A percentile compares a stretch with the other conserved stretches of the same genome.
phyloP scores from a whole-genome alignment of 805 yeast genomes.

The Metschnikowia gruessii region DNA sequence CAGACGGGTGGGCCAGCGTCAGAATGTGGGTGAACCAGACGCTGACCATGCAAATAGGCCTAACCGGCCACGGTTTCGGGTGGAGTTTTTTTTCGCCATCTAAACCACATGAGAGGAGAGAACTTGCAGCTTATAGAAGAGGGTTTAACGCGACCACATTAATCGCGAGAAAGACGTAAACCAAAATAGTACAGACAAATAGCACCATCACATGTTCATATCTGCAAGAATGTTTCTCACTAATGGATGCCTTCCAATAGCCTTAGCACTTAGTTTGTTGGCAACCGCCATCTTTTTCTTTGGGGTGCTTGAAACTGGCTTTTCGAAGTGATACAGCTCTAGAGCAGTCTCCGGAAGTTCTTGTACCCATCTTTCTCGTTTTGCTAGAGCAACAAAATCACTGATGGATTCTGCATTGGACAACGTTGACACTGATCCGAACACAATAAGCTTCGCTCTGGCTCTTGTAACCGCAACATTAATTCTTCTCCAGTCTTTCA shows the following conservation, averaged over 20 bases:
- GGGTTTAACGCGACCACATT: neutral
- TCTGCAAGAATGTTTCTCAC: slow-evolving; percentile 33
- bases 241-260: slow-evolving; percentile 24
- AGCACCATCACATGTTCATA: slow-evolving; percentile 11
- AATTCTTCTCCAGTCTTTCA: slow-evolving; percentile 86
- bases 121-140: neutral
- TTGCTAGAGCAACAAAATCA: slow-evolving; percentile 58
- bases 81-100: slow-evolving; percentile 35
- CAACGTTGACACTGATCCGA: slow-evolving; percentile 75
- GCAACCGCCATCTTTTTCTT: neutral
- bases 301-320: slow-evolving; percentile 5
- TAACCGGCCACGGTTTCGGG: slow-evolving; percentile 7
- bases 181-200: neutral
- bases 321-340: slow-evolving; percentile 31
- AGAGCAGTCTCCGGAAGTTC: slow-evolving; percentile 48
- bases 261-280: slow-evolving; percentile 9
- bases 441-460: slow-evolving; percentile 70
- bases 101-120: too few species aligned
- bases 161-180: neutral
- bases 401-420: slow-evolving; percentile 48
- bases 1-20: slow-evolving; percentile 20
- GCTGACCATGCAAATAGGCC: slow-evolving; percentile 9
- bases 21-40: slow-evolving; percentile 3
- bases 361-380: slow-evolving; percentile 61
- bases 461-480: slow-evolving; percentile 96